Conservation (phyloP, 2,329 filamentous ascomycete genomes). For the Apiospora phragmitis region DNA sequence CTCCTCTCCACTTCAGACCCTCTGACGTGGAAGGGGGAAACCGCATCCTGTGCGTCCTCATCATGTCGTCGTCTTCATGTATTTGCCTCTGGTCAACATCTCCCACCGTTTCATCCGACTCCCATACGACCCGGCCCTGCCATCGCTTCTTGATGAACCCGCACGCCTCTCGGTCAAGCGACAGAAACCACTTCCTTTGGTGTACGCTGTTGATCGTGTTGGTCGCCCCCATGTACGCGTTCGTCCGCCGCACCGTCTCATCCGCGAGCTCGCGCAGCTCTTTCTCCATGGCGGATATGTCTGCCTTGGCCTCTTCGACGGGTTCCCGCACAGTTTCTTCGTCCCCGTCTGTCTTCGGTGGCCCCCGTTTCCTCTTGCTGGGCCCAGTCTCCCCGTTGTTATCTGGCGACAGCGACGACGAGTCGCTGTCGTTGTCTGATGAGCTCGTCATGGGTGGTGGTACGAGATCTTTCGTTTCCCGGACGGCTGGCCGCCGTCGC, state of each 20-base stretch:
- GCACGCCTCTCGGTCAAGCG: constrained; percentile 58
- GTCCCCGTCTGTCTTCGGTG: neutral
- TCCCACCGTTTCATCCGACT: neutral
- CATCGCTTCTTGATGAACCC: constrained; percentile 50
- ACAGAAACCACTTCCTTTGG: constrained; percentile 67
- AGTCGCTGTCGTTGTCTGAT: constrained; percentile 6
- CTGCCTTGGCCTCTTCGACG: constrained; percentile 15
- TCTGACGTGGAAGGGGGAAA: constrained; percentile 63
- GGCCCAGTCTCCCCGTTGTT: neutral
- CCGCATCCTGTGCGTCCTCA: constrained; percentile 24
- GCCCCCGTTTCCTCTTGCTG: neutral
- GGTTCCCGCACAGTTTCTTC: constrained; percentile 21
- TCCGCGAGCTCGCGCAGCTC: constrained; percentile 44
- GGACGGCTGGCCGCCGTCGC: constrained; percentile 17
- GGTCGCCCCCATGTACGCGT: constrained; percentile 65
- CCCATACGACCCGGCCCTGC: constrained; percentile 26
- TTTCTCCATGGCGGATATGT: constrained; percentile 33
- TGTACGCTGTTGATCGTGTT: constrained; percentile 69
- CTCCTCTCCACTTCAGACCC: constrained; percentile 65
- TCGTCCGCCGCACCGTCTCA: constrained; percentile 56
- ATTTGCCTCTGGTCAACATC: neutral
- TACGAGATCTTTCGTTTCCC: neutral
- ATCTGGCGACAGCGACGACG: neutral
- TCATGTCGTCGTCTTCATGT: constrained; percentile 16
- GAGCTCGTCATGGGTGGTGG: constrained; percentile 16